Conservation (phyloP, 352 stramenopile species). For the Globisporangium alternatum region DNA sequence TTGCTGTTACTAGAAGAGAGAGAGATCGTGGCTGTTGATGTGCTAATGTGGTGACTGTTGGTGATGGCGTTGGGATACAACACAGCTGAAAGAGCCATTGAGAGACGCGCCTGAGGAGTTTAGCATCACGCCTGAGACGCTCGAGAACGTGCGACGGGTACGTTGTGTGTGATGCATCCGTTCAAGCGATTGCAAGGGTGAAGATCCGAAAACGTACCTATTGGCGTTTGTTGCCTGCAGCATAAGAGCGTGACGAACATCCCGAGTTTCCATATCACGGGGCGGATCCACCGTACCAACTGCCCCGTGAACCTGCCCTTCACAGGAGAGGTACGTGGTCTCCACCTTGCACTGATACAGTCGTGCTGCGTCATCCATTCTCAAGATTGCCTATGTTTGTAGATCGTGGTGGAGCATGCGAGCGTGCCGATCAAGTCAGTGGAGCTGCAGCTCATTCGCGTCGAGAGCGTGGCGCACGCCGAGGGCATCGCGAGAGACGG, state of each 20-base stretch:
- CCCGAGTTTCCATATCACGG: constrained; percentile 79
- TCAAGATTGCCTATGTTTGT: background rate
- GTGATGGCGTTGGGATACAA: background rate
- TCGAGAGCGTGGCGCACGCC: constrained; percentile 82
- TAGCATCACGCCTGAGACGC: constrained; percentile 72
- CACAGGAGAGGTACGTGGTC: constrained; percentile 71
- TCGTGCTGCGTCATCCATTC: background rate
- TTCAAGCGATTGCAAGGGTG: background rate
- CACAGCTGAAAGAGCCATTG: constrained; percentile 52
- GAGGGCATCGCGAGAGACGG: constrained; percentile 81
- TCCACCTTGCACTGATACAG: no score
- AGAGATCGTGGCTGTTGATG: no score
- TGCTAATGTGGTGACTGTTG: constrained; percentile 2
- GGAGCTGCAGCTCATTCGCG: constrained; percentile 89
- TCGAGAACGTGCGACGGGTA: constrained; percentile 80
- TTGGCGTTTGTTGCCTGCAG: constrained; percentile 22
- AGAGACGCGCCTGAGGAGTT: constrained; percentile 72
- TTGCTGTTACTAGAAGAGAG: no score
- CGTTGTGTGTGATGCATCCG: constrained; percentile 14
- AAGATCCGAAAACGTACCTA: background rate
- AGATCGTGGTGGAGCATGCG: constrained; percentile 80
- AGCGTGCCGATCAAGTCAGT: constrained; percentile 82
- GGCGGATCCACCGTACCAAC: constrained; percentile 84
- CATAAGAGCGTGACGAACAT: constrained; percentile 48
- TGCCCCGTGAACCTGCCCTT: constrained; percentile 89